Evolutionary conservation across 805 yeast genomes (phyloP).

Genomic region (Kuraishia floccosa): DNA sequence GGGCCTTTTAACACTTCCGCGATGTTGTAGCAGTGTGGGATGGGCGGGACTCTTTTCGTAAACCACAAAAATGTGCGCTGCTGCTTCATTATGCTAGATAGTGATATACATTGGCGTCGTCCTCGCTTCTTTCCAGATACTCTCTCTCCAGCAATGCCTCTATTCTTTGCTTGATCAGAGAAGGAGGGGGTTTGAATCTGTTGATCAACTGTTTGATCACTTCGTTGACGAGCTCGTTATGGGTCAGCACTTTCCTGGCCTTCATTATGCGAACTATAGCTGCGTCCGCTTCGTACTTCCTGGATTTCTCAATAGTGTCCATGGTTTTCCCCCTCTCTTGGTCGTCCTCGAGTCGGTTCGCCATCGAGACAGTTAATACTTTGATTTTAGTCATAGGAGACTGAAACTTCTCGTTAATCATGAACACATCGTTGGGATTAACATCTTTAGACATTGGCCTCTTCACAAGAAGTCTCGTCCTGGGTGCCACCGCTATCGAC

Average conservation of each 20-base stretch:
- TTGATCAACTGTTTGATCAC: constrained; percentile 45
- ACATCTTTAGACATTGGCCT: constrained; percentile 68
- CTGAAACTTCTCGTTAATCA: constrained; percentile 56
- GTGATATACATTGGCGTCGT: constrained; percentile 46
- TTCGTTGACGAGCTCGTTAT: constrained; percentile 58
- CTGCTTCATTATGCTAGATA: constrained; percentile 48
- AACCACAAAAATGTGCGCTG: no score
- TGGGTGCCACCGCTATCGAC: constrained; percentile 77
- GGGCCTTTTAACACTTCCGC: no score
- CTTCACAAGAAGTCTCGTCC: constrained; percentile 64
- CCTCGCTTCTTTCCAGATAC: constrained; percentile 61
- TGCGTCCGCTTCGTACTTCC: constrained; percentile 67
- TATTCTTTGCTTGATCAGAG: constrained; percentile 58
- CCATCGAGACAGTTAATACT: constrained; percentile 54
- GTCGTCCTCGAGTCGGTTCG: constrained; percentile 36
- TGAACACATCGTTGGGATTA: constrained; percentile 48
- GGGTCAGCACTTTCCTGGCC: constrained; percentile 47
- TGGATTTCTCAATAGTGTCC: constrained; percentile 46
- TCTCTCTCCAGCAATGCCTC: constrained; percentile 74
- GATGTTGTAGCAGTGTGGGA: no score
- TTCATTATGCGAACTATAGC: constrained; percentile 87
- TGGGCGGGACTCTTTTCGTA: no score
- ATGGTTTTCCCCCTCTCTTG: constrained; percentile 42
- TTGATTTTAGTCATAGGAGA: constrained; percentile 61
- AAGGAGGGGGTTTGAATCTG: constrained; percentile 61